Conservation (phyloP, 2,329 filamentous ascomycete genomes). For the Exophiala bonariae region DNA sequence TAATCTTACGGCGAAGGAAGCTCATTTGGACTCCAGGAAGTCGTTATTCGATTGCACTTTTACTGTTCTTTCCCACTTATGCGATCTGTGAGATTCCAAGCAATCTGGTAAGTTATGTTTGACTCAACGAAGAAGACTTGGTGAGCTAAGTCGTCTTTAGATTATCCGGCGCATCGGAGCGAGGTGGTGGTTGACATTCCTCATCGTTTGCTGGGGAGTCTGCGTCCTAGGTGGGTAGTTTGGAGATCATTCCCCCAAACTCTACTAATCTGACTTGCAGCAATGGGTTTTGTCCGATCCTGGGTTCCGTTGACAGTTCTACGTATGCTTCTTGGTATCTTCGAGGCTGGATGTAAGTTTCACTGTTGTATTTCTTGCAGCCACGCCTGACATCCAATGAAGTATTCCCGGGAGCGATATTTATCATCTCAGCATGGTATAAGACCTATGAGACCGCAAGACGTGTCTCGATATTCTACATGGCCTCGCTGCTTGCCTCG, state of each 20-base stretch:
- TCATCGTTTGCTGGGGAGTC: constrained; percentile 27
- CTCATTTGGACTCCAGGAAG: neutral
- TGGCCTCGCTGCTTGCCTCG: constrained; percentile 47
- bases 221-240: constrained; percentile 25
- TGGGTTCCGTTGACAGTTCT: constrained; percentile 28
- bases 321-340: constrained; percentile 56
- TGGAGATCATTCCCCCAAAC: too few species aligned
- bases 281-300: constrained; percentile 30
- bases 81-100: constrained; percentile 23
- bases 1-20: neutral
- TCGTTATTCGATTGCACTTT: constrained; percentile 30
- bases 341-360: constrained; percentile 56
- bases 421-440: constrained; percentile 10
- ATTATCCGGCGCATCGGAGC: constrained; percentile 27
- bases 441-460: constrained; percentile 33
- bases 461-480: constrained; percentile 47
- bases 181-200: constrained; percentile 41
- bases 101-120: constrained; percentile 45
- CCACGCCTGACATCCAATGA: neutral
- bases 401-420: constrained; percentile 59
- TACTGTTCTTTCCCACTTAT: constrained; percentile 33
- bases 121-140: constrained; percentile 51
- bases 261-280: too few species aligned
- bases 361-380: neutral
- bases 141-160: constrained; percentile 34